Base-by-base conservation (phyloP, 1,284 basidiomycete genomes). In the Puccinia polysora region DNA sequence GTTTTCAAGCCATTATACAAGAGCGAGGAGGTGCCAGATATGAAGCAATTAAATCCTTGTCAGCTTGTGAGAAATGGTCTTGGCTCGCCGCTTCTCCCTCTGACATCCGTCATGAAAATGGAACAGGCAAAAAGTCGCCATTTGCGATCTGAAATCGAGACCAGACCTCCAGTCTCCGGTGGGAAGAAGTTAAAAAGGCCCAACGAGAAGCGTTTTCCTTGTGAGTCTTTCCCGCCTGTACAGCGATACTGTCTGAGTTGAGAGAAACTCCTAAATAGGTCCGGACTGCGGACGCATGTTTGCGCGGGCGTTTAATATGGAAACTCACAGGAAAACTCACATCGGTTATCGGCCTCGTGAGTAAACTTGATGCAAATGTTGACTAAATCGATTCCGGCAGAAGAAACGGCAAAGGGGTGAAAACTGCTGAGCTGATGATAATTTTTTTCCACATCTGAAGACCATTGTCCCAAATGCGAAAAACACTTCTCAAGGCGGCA, bases 291-390 rank as follows among this genome's bases (percentile, higher is more conserved):
- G 70, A 10, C 59, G 70, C 18, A 72, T 64, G 62, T 72, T 72
- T 40, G 70, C 70, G 10, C 59, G 70, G 49, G 70, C 70, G 10
- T 72, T 72, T 23, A 72, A 72, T 28, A 72, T 72, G 70, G 70
- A 72, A 58, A 72, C 70, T n/a, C 70, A 72, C 36, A 50, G 70
- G 15, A 72, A 72, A 55, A 72, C 70, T 36, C 70, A 72, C 55
- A 47, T 72, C 45, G 70, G 70, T 52, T 65, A 72, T 38, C 60
- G 70, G 14, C 70, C 70, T 28, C 53, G 70, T 72, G 40, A 72
- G 70, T 58, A 23, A n/a, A 45, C n/a, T 45, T 10, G 10, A 45
- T 53, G 14, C n/a, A 36, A 12, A 8, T 20, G 3, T 38, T 38
- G 14, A 20, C 5, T n/a, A 30, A 53, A 40, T 38, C 47, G 8